Conservation (phyloP, 2,329 filamentous ascomycete genomes). For the Penicillium glabrum region DNA sequence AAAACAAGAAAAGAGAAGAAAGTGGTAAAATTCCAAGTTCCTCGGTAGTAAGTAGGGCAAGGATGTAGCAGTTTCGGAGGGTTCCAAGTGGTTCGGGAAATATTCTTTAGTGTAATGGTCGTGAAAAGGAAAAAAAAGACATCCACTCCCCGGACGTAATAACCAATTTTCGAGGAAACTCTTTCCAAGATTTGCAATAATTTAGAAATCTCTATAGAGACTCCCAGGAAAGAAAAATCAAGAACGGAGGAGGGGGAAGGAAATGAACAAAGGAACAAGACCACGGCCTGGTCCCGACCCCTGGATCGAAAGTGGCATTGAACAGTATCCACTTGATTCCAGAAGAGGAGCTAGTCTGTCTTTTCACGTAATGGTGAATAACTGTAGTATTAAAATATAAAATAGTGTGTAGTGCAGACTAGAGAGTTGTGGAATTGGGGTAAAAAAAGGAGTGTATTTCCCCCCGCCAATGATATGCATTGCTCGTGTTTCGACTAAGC, state of each 20-base stretch:
- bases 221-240: conserved; percentile 3
- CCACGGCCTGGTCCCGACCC: conserved; percentile 15
- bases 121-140: conserved; percentile 8
- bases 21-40: neutral
- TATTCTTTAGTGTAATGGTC: conserved; percentile 18
- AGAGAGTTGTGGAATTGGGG: neutral
- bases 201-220: conserved; percentile 1
- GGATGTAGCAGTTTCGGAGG: conserved; percentile 4
- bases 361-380: conserved; percentile 19
- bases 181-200: neutral
- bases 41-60: neutral
- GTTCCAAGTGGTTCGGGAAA: conserved; percentile 22
- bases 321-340: conserved; percentile 24
- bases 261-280: conserved; percentile 5
- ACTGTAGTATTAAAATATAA: neutral
- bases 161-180: neutral
- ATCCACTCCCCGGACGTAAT: neutral
- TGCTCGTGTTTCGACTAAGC: conserved; percentile 10
- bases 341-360: conserved; percentile 14
- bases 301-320: conserved; percentile 24
- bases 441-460: conserved; percentile 2
- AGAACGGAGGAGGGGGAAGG: conserved; percentile 10
- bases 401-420: neutral
- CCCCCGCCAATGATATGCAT: conserved; percentile 12
- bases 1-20: conserved; percentile 3